Evolutionary conservation across 208 protist species (phyloP).

Genomic region (Porcisia deanei): DNA sequence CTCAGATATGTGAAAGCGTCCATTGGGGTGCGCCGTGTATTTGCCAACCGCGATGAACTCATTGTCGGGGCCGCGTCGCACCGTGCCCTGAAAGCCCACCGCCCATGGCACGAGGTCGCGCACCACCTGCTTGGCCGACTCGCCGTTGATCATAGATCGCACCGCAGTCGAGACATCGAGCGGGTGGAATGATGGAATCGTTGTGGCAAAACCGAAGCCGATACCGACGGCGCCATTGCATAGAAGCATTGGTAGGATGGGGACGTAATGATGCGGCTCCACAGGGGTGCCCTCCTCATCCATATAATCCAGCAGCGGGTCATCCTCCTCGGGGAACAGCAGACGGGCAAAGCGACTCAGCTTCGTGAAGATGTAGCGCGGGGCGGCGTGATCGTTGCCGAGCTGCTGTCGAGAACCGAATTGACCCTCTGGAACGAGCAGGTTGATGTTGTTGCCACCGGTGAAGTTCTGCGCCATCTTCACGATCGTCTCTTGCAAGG

Average conservation of each 20-base stretch:
- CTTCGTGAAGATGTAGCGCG: conserved; percentile 96
- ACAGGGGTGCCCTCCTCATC: conserved; percentile 98
- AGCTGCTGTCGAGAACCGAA: conserved; percentile 99
- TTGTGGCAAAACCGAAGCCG: conserved; percentile 98
- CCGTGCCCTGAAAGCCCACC: conserved; percentile 93
- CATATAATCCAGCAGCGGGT: conserved; percentile 96
- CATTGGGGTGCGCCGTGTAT: conserved; percentile 66
- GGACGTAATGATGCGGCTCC: conserved; percentile 99
- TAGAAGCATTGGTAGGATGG: conserved; percentile 99
- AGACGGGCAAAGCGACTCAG: conserved; percentile 94
- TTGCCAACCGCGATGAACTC: conserved; percentile 80
- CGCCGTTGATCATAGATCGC: conserved; percentile 81
- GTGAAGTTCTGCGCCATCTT: conserved; percentile 99
- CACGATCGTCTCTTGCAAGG: conserved; percentile 98
- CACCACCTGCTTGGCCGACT: conserved; percentile 74
- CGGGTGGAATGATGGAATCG: conserved; percentile 96
- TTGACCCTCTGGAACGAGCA: conserved; percentile 98
- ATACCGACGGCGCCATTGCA: conserved; percentile 99
- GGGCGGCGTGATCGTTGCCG: conserved; percentile 97
- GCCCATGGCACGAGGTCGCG: conserved; percentile 95
- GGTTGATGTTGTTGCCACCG: conserved; percentile 99
- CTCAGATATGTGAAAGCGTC: conserved; percentile 78
- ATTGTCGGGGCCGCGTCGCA: conserved; percentile 65
- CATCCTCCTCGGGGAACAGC: conserved; percentile 98
- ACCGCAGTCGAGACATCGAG: conserved; percentile 94